These are phyloP conservation scores for Boletus rubropictus DNA, from an alignment of 768 basidiomycete genomes.

Conservation along the genomic window DNA sequence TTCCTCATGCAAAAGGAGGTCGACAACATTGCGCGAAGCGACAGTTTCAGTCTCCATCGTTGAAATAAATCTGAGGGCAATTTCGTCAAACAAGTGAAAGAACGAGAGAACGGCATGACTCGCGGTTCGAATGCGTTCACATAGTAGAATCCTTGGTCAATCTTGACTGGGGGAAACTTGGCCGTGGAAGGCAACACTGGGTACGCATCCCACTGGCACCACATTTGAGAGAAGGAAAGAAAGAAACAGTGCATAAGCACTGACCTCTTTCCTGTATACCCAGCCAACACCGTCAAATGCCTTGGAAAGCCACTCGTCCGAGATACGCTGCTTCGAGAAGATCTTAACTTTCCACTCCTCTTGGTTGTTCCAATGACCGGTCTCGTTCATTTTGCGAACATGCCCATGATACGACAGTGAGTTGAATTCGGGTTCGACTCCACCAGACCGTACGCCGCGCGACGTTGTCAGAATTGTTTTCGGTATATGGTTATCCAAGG, in stretches of 20 bases:
- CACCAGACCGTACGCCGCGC: slow-evolving; percentile 50
- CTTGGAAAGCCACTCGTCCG: slow-evolving; percentile 62
- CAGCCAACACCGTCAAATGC: slow-evolving; percentile 74
- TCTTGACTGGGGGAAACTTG: slow-evolving; percentile 70
- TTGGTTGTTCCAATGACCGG: slow-evolving; percentile 18
- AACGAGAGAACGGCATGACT: slow-evolving; percentile 26
- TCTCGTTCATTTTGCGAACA: slow-evolving; percentile 30
- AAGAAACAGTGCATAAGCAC: slow-evolving; percentile 3
- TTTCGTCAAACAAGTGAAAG: slow-evolving; percentile 1
- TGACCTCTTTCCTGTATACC: slow-evolving; percentile 75
- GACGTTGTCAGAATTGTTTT: slow-evolving; percentile 68
- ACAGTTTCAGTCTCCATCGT: slow-evolving; percentile 95
- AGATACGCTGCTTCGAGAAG: slow-evolving; percentile 62
- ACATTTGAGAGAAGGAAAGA: slow-evolving; percentile 3
- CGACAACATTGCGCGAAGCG: slow-evolving; percentile 76
- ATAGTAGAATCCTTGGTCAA: slow-evolving; percentile 79
- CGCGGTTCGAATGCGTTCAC: slow-evolving; percentile 90
- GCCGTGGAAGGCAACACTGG: slow-evolving; percentile 63
- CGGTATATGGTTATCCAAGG: slow-evolving; percentile 43
- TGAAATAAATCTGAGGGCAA: slow-evolving; percentile 57
- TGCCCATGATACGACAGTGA: slow-evolving; percentile 76
- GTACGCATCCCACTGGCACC: slow-evolving; percentile 72
- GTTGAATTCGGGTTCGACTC: slow-evolving; percentile 73
- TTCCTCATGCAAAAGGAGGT: slow-evolving; percentile 67
- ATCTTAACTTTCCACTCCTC: slow-evolving; percentile 79